Conservation (phyloP, 164 flowering plant species). For the Magnolia officinalis region DNA sequence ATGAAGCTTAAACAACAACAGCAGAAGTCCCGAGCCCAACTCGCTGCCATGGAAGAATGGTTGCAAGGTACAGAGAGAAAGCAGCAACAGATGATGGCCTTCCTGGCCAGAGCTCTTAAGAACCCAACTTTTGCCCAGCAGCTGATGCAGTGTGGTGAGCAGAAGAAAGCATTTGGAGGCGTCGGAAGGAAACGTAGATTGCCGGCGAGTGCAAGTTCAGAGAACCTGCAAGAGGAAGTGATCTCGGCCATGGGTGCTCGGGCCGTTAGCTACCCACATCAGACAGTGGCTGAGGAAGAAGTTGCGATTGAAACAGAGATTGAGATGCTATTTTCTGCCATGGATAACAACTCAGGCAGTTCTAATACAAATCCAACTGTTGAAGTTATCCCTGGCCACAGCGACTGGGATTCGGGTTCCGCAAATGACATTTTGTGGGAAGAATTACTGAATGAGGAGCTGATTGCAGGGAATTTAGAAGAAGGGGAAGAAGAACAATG, state of each 20-base stretch:
- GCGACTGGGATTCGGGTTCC: slow-evolving; percentile 14
- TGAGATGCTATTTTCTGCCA: slow-evolving; percentile 13
- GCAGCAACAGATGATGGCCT: slow-evolving; percentile 64
- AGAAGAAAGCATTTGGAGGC: slow-evolving; percentile 21
- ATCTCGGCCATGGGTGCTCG: not conserved
- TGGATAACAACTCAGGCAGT: slow-evolving; percentile 11
- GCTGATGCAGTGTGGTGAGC: slow-evolving; percentile 23
- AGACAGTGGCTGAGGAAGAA: slow-evolving; percentile 17
- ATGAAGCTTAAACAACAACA: slow-evolving; percentile 60
- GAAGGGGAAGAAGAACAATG: slow-evolving; percentile 19
- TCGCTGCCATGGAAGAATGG: slow-evolving; percentile 45
- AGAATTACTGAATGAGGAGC: slow-evolving; percentile 41
- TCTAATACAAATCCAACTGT: slow-evolving; percentile 9
- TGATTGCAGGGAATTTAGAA: slow-evolving; percentile 18
- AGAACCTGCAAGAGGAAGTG: slow-evolving; percentile 20
- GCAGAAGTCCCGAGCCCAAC: slow-evolving; percentile 33
- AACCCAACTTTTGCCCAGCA: slow-evolving; percentile 52
- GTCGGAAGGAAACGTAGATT: slow-evolving; percentile 37
- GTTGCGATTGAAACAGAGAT: slow-evolving; percentile 20
- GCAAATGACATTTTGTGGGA: slow-evolving; percentile 34
- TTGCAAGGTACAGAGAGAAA: slow-evolving; percentile 45
- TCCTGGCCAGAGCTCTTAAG: slow-evolving; percentile 59
- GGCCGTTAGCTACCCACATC: not conserved
- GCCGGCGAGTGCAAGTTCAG: slow-evolving; percentile 15
- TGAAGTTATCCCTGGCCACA: not conserved